Evolutionary conservation across 495 filamentous ascomycete genomes (phyloP), one percentile per base, ranked within the genome.

Genomic region (Bombardia bombarda): DNA sequence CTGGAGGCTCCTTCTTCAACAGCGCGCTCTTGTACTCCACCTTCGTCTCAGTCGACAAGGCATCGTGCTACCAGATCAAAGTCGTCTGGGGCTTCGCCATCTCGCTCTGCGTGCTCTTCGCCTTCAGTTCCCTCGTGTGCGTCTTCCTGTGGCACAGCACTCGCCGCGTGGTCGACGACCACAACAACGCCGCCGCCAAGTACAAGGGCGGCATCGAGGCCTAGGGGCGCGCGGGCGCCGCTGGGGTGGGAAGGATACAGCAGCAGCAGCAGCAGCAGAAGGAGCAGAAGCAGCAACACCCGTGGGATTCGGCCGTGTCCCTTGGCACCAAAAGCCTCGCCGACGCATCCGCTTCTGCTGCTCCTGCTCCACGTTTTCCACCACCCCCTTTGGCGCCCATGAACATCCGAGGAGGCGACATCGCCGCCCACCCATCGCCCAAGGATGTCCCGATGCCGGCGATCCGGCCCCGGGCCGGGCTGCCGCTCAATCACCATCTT

Each of bases 11-110:
- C 35, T 22, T 45, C 25, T 39, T 48, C 34, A 47, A 40, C 21
- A 49, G 52, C n/a, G 50, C 56, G 7, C 32, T 52, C 2, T 37
- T 44, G 3, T 58, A 58, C 38, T 30, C 41, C 18, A 33, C 39
- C 19, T 60, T 62, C 23, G 52, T 58, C 8, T 33, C 42, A 3
- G 45, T 51, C 22, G 82, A 74, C 40, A 80, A 80, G 66, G 60
- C 74, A 13, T 83, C 86, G 45, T 95, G 90, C 68, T 78, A 77
- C 50, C 80, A 92, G 72, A 83, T 84, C 62, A 95, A 95, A 70
- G 78, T 83, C 9, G 80, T 90, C 47, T 95, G 88, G 90, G 90
- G 88, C 14, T 61, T 95, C 43, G 75, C 76, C 62, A 94, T 95
- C 68, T 82, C 84, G 5, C 69, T 90, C 25, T 90, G 82, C 59